A percentile compares a stretch with the other conserved stretches of the same genome.
Evolutionary conservation across 208 protist species (phyloP).

Genomic region (Leishmania tropica): DNA sequence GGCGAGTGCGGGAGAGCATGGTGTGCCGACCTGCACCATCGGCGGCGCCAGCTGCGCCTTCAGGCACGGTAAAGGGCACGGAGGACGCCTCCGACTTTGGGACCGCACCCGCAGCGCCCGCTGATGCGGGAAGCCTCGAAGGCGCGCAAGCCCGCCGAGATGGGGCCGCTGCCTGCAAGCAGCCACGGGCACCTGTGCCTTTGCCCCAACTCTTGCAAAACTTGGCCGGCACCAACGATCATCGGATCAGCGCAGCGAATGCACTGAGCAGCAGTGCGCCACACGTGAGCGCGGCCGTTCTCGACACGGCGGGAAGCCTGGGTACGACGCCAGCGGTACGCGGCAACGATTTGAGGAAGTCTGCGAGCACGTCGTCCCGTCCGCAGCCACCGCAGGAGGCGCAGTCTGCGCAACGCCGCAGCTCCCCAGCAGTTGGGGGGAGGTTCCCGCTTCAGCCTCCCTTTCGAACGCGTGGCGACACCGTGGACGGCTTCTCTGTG

Average conservation of each 20-base stretch:
- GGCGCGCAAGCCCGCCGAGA: not conserved
- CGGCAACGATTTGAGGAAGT: not conserved
- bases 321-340: not conserved
- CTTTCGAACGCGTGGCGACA: conserved; percentile 44
- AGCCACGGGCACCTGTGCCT: conserved; percentile 1
- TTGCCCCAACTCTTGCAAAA: conserved; percentile 10
- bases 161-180: not conserved
- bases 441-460: conserved; percentile 40
- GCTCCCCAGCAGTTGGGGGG: not conserved
- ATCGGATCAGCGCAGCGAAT: not conserved
- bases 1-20: conserved; percentile 24
- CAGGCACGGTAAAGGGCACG: too few relatives aligned
- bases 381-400: not conserved
- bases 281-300: not conserved
- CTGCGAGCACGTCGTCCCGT: not conserved
- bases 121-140: not conserved
- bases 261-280: not conserved
- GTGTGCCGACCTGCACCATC: conserved; percentile 1
- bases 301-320: not conserved
- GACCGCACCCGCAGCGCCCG: not conserved
- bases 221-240: not conserved
- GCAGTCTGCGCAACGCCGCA: not conserved
- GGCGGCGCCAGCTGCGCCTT: not conserved
- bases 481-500: conserved; percentile 66
- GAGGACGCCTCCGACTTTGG: not conserved